Evolutionary conservation across 371 early-diverging fungal species (phyloP).

Genomic region (Haplosporangium sp.): DNA sequence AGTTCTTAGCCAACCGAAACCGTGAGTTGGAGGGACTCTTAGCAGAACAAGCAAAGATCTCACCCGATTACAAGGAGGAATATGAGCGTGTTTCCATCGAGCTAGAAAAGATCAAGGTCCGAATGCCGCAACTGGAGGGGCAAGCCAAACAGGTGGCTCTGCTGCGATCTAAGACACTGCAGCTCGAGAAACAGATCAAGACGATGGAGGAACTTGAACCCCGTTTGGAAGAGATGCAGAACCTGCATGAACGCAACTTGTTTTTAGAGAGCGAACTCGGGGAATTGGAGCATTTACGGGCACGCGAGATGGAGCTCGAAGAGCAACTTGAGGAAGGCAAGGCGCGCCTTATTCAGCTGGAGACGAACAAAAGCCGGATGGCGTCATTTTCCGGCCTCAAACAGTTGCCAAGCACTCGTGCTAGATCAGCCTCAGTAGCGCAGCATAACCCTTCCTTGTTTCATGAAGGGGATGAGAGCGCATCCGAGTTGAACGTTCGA

Average conservation of each 20-base stretch:
- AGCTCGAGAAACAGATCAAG: slow-evolving; percentile 54
- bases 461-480: slow-evolving; percentile 32
- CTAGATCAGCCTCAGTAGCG: slow-evolving; percentile 40
- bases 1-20: slow-evolving; percentile 30
- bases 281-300: slow-evolving; percentile 47
- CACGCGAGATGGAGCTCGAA: slow-evolving; percentile 49
- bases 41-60: slow-evolving; percentile 29
- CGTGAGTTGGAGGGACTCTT: slow-evolving; percentile 39
- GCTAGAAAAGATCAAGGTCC: slow-evolving; percentile 44
- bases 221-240: slow-evolving; percentile 40
- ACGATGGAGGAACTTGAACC: slow-evolving; percentile 50
- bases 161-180: slow-evolving; percentile 31
- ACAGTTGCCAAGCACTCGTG: slow-evolving; percentile 17
- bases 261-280: slow-evolving; percentile 49
- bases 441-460: slow-evolving; percentile 34
- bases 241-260: slow-evolving; percentile 43
- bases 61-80: slow-evolving; percentile 51
- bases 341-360: slow-evolving; percentile 32
- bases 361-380: slow-evolving; percentile 40
- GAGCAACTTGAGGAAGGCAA: slow-evolving; percentile 36
- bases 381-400: slow-evolving; percentile 35
- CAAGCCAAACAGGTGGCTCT: slow-evolving; percentile 51
- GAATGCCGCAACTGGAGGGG: slow-evolving; percentile 47
- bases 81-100: slow-evolving; percentile 39
- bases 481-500: slow-evolving; percentile 9